These are phyloP conservation scores for Zalaria obscura DNA, from an alignment of 2,329 filamentous ascomycete species.

Conservation along the genomic window DNA sequence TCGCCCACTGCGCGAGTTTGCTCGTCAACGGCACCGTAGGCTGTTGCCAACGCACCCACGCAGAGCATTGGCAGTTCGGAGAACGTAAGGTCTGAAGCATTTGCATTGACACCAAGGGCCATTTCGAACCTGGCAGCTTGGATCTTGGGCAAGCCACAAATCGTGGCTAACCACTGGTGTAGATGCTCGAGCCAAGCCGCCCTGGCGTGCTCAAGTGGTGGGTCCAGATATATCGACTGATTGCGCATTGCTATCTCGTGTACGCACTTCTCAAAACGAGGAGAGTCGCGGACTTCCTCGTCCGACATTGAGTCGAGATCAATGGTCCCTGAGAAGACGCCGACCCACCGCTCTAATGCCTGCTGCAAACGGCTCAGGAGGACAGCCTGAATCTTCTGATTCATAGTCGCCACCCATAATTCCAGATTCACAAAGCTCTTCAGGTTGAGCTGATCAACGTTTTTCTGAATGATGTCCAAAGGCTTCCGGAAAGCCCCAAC, in stretches of 20 bases:
- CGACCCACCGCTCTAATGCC: conserved; percentile 77
- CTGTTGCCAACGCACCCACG: conserved; percentile 61
- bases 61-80: conserved; percentile 74
- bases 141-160: conserved; percentile 86
- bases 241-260: conserved; percentile 97
- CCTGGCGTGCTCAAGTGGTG: conserved; percentile 78
- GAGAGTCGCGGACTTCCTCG: conserved; percentile 32
- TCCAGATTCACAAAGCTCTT: conserved; percentile 91
- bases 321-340: conserved; percentile 55
- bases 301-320: conserved; percentile 9
- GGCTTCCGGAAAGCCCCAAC: conserved; percentile 64
- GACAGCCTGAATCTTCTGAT: conserved; percentile 67
- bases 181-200: conserved; percentile 89
- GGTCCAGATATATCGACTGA: conserved; percentile 92
- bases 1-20: conserved; percentile 66
- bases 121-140: conserved; percentile 94
- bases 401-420: conserved; percentile 80
- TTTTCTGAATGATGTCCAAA: conserved; percentile 73
- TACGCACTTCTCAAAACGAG: conserved; percentile 57
- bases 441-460: conserved; percentile 90
- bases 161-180: conserved; percentile 82
- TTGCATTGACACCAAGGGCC: conserved; percentile 45
- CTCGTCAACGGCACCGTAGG: conserved; percentile 71
- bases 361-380: conserved; percentile 70
- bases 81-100: conserved; percentile 58